Base-by-base conservation (phyloP, 495 filamentous ascomycete genomes). In the Penicillium argentinense region DNA sequence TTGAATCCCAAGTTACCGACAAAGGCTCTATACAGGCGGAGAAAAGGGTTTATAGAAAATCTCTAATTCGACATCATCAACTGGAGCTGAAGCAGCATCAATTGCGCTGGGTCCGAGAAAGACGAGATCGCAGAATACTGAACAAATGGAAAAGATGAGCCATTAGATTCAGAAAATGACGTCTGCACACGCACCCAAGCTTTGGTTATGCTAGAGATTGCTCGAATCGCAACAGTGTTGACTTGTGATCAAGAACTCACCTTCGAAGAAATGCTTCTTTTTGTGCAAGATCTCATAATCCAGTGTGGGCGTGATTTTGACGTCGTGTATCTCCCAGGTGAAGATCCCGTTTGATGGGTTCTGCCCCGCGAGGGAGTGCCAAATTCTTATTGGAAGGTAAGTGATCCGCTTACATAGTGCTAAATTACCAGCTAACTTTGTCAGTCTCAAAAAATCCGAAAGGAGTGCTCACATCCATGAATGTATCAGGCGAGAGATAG, bases 391-490 rank as follows among this genome's bases (percentile, higher is more conserved):
- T 30, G n/a, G 18, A 37, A 13, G n/a, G 43, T 56, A 27, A 51
- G 48, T 51, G 0, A 13, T n/a, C n/a, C n/a, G n/a, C n/a, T n/a
- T n/a, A n/a, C n/a, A n/a, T n/a, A n/a, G n/a, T n/a, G n/a, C n/a
- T n/a, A n/a, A n/a, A n/a, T n/a, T n/a, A n/a, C n/a, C n/a, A n/a
- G 22, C 45, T 57, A 14, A 57, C 13, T 28, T 28, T 25, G 30
- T 19, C 17, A 57, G 49, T 36, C 19, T 49, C 1, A 21, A 16
- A 41, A 57, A 53, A 39, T 16, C n/a, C 18, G 39, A 57, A 4
- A 53, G 45, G 50, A 57, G 54, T 44, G 22, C n/a, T 41, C 18
- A 57, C 16, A 53, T 53, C 43, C 34, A 57, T 14, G 23, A 49
- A 24, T 53, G n/a, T 32, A 14, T 44, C 28, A 36, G 37, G 24